Evolutionary conservation across 2,329 filamentous ascomycete species (phyloP).

Genomic region (Diaporthe destruens): DNA sequence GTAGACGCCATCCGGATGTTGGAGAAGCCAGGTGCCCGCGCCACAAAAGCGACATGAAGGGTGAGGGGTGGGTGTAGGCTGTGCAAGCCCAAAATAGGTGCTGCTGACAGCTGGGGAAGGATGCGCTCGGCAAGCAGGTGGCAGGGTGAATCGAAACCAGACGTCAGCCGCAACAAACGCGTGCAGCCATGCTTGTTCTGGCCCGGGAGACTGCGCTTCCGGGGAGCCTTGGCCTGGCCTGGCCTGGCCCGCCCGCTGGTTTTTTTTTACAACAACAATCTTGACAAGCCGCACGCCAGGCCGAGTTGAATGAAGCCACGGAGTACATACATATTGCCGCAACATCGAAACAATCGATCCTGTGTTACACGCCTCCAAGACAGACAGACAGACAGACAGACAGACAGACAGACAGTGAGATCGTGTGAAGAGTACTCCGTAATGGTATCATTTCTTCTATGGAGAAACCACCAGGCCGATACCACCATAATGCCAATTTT

Average conservation of each 20-base stretch:
- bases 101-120: background rate
- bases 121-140: slow-evolving; percentile 21
- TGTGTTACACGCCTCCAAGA: no score
- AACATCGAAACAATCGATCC: background rate
- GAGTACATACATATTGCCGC: background rate
- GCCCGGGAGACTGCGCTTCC: slow-evolving; percentile 19
- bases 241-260: background rate
- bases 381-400: background rate
- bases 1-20: background rate
- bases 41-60: slow-evolving; percentile 1
- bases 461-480: slow-evolving; percentile 24
- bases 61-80: background rate
- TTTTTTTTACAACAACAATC: background rate
- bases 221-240: background rate
- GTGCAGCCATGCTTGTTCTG: background rate
- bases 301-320: no score
- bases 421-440: slow-evolving; percentile 4
- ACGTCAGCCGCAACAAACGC: slow-evolving; percentile 8
- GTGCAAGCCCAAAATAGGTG: slow-evolving; percentile 31
- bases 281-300: background rate
- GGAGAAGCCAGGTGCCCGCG: slow-evolving; percentile 29
- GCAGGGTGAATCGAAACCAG: background rate
- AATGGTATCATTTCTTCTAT: slow-evolving; percentile 33
- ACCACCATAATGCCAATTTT: slow-evolving; percentile 25
- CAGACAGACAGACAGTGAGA: background rate